Conservation (phyloP, 305 asterid species). For the Ajuga reptans region DNA sequence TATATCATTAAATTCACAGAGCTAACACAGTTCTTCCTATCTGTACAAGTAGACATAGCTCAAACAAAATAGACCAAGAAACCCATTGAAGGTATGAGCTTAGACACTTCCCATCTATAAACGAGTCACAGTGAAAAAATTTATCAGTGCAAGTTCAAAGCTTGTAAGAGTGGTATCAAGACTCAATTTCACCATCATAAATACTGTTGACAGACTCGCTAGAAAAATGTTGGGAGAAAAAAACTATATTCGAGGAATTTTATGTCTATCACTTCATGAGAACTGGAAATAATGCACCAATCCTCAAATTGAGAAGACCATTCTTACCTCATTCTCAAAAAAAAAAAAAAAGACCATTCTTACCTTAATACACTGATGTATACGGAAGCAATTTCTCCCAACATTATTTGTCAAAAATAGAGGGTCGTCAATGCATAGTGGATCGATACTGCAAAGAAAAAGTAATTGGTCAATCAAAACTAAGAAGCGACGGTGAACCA, state of each 20-base stretch:
- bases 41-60: neutral
- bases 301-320: slow-evolving; percentile 17
- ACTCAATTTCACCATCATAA: neutral
- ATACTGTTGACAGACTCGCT: neutral
- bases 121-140: neutral
- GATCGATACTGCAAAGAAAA: slow-evolving; percentile 71
- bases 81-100: neutral
- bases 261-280: neutral
- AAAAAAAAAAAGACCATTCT: slow-evolving; percentile 26
- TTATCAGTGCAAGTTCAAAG: neutral
- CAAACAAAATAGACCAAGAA: neutral
- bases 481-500: neutral
- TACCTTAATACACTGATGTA: slow-evolving; percentile 99
- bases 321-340: too few relatives aligned
- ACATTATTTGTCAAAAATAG: slow-evolving; percentile 83
- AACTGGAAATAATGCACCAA: neutral
- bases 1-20: neutral
- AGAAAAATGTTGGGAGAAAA: neutral
- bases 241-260: neutral
- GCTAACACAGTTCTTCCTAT: neutral
- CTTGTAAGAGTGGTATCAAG: neutral
- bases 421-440: slow-evolving; percentile 92
- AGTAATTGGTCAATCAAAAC: slow-evolving; percentile 6
- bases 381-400: slow-evolving; percentile 96
- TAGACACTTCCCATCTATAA: neutral